Percentiles rank a stretch among this genome's conserved stretches.
Evolutionary conservation across 495 filamentous ascomycete species (phyloP).

Genomic region (Podospora australis): DNA sequence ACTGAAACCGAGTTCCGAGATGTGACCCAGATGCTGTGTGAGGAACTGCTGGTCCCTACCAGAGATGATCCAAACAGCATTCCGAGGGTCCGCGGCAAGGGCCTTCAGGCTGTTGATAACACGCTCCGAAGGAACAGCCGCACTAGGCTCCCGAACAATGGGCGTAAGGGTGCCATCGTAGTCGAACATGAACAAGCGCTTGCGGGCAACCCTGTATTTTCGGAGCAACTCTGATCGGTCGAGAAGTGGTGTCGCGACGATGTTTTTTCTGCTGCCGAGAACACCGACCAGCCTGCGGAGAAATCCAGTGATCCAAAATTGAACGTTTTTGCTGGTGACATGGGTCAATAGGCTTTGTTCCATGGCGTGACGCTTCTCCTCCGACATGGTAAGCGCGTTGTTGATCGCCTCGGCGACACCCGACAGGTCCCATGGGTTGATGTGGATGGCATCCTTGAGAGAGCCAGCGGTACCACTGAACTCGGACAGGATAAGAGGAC

Average conservation of each 20-base stretch:
- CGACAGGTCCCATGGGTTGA: constrained; percentile 86
- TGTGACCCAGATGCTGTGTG: constrained; percentile 79
- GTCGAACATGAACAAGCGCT: constrained; percentile 93
- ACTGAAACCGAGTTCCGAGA: constrained; percentile 74
- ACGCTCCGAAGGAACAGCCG: constrained; percentile 78
- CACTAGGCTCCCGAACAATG: constrained; percentile 81
- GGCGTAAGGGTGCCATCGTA: constrained; percentile 98
- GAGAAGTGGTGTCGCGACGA: constrained; percentile 71
- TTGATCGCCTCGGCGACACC: constrained; percentile 77
- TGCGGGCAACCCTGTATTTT: constrained; percentile 62
- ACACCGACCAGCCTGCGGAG: constrained; percentile 69
- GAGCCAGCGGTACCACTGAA: constrained; percentile 91
- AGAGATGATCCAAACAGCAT: constrained; percentile 96
- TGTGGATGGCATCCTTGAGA: constrained; percentile 77
- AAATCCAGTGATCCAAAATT: constrained; percentile 73
- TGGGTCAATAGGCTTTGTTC: constrained; percentile 67
- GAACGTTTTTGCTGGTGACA: constrained; percentile 75
- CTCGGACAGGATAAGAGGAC: constrained; percentile 86
- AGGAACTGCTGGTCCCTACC: constrained; percentile 88
- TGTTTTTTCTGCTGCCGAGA: constrained; percentile 65
- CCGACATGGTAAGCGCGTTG: constrained; percentile 65
- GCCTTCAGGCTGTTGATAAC: constrained; percentile 71
- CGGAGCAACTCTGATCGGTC: constrained; percentile 63
- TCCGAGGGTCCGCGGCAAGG: constrained; percentile 70
- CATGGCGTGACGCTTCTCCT: constrained; percentile 51